Evolutionary conservation across 306 rosid genomes (phyloP).

Genomic region (Geum urbanum): DNA sequence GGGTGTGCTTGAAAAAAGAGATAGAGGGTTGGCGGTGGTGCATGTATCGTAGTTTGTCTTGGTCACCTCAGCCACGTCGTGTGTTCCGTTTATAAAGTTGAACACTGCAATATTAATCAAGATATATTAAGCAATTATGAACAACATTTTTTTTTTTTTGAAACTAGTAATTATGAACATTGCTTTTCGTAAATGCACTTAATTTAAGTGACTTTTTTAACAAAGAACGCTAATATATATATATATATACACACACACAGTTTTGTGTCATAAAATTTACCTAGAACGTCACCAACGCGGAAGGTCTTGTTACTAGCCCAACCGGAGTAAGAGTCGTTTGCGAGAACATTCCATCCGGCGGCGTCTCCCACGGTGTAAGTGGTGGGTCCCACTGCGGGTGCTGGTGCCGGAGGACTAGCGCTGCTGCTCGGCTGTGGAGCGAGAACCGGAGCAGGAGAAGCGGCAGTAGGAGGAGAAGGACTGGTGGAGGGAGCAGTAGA

Average conservation of each 20-base stretch:
- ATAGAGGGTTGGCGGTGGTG: constrained; percentile 28
- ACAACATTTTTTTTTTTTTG: too few species aligned
- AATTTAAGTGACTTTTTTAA: not conserved
- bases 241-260: too few species aligned
- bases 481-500: not conserved
- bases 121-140: not conserved
- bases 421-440: constrained; percentile 7
- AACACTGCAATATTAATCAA: constrained; percentile 41
- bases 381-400: constrained; percentile 28
- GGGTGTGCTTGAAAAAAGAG: constrained; percentile 18
- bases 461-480: not conserved
- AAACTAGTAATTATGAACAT: too few species aligned
- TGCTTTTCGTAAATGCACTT: not conserved
- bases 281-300: constrained; percentile 34
- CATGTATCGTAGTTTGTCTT: constrained; percentile 44
- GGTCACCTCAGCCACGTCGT: constrained; percentile 59
- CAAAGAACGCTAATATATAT: not conserved
- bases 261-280: constrained; percentile 8
- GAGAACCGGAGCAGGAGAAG: constrained; percentile 12
- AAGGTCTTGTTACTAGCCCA: constrained; percentile 62
- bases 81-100: constrained; percentile 37
- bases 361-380: constrained; percentile 49
- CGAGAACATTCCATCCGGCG: constrained; percentile 52
- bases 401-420: not conserved
- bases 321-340: constrained; percentile 28